Evolutionary conservation across 805 yeast species (phyloP), one percentile per base, ranked within the genome.

Genomic region (Kodamaea hsintzibuensis): DNA sequence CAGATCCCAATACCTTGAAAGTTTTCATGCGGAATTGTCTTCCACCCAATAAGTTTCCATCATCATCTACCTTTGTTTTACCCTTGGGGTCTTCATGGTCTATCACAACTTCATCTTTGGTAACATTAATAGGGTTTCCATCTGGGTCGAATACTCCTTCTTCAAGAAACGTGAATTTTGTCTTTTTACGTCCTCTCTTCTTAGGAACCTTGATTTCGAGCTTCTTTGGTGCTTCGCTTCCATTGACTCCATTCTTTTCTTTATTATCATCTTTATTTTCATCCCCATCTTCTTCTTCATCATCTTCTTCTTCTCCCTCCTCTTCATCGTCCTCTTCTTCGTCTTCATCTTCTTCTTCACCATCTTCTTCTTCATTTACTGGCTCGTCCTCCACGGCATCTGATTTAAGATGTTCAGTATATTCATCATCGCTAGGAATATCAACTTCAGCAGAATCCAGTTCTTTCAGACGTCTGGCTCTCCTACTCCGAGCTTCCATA

Each of bases 81-180:
- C 98, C 98, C 53, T 82, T 83, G 7, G 83, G 82, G 69, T 93
- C 98, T 57, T 81, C 86, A 55, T 73, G 65, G 1, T 87, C 87
- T 13, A 91, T 77, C 7, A 81, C 84, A 45, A 86, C 85, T 74
- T 93, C 98, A 65, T 91, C 97, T 63, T 86, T 81, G 18, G 74
- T 75, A 5, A 92, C 78, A 27, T 78, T 77, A 51, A 84, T 73
- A 13, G 87, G 85, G 54, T 83, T 81, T 1, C 96, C 96, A 25
- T 84, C 81, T 45, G 82, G 88, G 63, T 88, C 91, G 39, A 80
- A 73, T 16, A 73, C 71, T 30, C 81, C 72, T 40, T 62, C 83
- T 43, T 72, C 79, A 7, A 68, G 61, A 17, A 68, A 57, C 6
- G 68, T 68, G 49, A 74, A 62, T 62, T 72, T 74, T 49, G 73